phyloP scores from a whole-genome alignment of 2,329 filamentous ascomycete species.

The Domatiomyces globalis region DNA sequence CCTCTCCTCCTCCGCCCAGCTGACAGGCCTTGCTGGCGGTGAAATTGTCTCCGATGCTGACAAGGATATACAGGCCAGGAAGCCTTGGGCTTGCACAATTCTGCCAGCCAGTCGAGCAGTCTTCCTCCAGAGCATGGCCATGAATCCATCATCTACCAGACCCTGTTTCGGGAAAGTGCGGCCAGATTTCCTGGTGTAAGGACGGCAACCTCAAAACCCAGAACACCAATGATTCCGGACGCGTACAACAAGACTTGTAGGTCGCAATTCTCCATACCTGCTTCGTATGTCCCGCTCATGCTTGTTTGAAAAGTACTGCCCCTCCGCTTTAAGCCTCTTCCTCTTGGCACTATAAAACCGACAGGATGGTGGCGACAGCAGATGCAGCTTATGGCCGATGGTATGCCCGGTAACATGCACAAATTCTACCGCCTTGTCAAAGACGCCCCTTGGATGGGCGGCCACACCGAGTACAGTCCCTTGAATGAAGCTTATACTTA shows the following conservation, averaged over 20 bases:
- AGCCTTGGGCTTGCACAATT: background rate
- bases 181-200: slow-evolving; percentile 5
- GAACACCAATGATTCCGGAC: background rate
- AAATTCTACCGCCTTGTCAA: slow-evolving; percentile 44
- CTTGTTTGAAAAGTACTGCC: slow-evolving; percentile 20
- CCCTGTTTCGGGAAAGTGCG: background rate
- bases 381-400: slow-evolving; percentile 35
- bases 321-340: slow-evolving; percentile 27
- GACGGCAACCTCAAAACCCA: slow-evolving; percentile 4
- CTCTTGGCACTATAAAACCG: slow-evolving; percentile 38
- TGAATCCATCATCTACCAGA: slow-evolving; percentile 1
- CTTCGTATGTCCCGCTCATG: background rate
- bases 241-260: slow-evolving; percentile 9
- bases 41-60: background rate
- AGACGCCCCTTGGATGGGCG: slow-evolving; percentile 39
- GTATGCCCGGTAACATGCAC: slow-evolving; percentile 39
- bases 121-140: slow-evolving; percentile 3
- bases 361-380: slow-evolving; percentile 40
- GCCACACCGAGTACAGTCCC: slow-evolving; percentile 37
- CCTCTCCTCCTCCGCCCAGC: background rate
- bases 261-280: background rate
- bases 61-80: background rate
- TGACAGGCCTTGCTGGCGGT: background rate
- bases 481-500: slow-evolving; percentile 44
- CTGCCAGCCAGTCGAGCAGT: too few relatives aligned